Evolutionary conservation across 495 filamentous ascomycete species (phyloP).

Genomic region (Tuber melanosporum): DNA sequence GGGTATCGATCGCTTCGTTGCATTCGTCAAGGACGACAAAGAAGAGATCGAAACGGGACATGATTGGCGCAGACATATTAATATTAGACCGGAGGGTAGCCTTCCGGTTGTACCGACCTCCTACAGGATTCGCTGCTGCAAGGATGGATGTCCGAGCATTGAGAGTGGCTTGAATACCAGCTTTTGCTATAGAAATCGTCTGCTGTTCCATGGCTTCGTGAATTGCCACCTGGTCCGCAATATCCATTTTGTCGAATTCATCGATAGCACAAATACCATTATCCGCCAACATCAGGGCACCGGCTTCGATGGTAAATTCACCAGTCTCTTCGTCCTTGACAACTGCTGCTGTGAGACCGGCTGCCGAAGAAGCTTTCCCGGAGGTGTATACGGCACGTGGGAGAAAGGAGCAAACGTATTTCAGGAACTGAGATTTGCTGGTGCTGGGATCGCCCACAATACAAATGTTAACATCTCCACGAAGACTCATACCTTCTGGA

Average conservation of each 20-base stretch:
- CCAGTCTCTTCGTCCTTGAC: slow-evolving; percentile 98
- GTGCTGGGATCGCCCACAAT: slow-evolving; percentile 98
- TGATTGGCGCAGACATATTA: slow-evolving; percentile 97
- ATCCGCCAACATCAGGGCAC: slow-evolving; percentile 95
- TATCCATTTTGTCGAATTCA: slow-evolving; percentile 99
- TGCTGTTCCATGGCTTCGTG: slow-evolving; percentile 99
- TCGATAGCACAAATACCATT: slow-evolving; percentile 98
- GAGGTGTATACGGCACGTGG: slow-evolving; percentile 96
- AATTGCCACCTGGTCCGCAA: slow-evolving; percentile 94
- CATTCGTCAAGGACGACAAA: slow-evolving; percentile 98
- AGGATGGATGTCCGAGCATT: slow-evolving; percentile 94
- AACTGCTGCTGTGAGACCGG: slow-evolving; percentile 94
- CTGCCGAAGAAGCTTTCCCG: slow-evolving; percentile 94
- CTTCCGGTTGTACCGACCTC: slow-evolving; percentile 93
- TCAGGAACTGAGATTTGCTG: slow-evolving; percentile 96
- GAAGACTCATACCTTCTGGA: slow-evolving; percentile 82
- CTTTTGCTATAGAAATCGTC: slow-evolving; percentile 98
- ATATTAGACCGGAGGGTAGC: slow-evolving; percentile 87
- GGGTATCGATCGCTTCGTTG: slow-evolving; percentile 82
- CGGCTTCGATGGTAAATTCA: slow-evolving; percentile 97
- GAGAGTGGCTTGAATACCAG: slow-evolving; percentile 95
- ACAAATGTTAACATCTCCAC: slow-evolving; percentile 98
- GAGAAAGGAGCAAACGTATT: slow-evolving; percentile 92
- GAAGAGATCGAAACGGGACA: slow-evolving; percentile 98
- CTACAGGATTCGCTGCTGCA: slow-evolving; percentile 92